Percentiles rank a stretch among this genome's conserved stretches.
These are phyloP conservation scores for Phoenix dactylifera DNA, from an alignment of 176 grass and related monocot species.

Conservation along the genomic window DNA sequence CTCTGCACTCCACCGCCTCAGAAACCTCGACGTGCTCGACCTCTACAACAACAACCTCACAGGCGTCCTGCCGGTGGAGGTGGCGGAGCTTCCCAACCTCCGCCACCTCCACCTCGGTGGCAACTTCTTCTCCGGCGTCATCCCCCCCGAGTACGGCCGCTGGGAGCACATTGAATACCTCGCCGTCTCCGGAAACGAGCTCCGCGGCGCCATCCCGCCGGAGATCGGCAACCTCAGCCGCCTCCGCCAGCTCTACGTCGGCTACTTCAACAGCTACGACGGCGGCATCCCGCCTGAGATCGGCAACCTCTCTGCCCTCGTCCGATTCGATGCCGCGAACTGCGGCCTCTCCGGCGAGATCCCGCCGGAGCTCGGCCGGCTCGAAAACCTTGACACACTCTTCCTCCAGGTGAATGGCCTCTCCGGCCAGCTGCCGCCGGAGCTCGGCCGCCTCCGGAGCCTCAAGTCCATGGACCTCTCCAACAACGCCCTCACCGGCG, in stretches of 20 bases:
- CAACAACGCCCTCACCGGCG: slow-evolving; percentile 64
- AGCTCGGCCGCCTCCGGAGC: slow-evolving; percentile 44
- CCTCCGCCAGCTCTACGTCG: slow-evolving; percentile 60
- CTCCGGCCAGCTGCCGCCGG: slow-evolving; percentile 37
- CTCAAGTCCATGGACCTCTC: slow-evolving; percentile 91
- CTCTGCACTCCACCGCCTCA: slow-evolving; percentile 20
- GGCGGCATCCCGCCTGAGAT: slow-evolving; percentile 67
- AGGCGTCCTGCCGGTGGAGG: slow-evolving; percentile 41
- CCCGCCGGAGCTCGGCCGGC: slow-evolving; percentile 41
- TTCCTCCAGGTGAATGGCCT: slow-evolving; percentile 80
- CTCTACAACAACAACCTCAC: slow-evolving; percentile 95
- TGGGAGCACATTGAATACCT: slow-evolving; percentile 67
- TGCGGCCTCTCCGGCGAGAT: slow-evolving; percentile 73
- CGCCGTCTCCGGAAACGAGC: slow-evolving; percentile 83
- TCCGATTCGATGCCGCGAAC: slow-evolving; percentile 69
- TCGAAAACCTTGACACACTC: slow-evolving; percentile 72
- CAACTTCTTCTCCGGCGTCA: slow-evolving; percentile 74
- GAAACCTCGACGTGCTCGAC: slow-evolving; percentile 59
- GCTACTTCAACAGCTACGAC: slow-evolving; percentile 80
- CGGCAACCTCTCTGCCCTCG: slow-evolving; percentile 42
- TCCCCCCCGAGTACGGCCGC: slow-evolving; percentile 53
- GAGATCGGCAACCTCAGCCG: slow-evolving; percentile 70
- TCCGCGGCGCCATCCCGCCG: slow-evolving; percentile 48
- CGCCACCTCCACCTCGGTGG: slow-evolving; percentile 79
- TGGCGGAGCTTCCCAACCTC: slow-evolving; percentile 48